Percentiles rank a stretch among this genome's conserved stretches.
These are phyloP conservation scores for Venturia oleaginea DNA, from an alignment of 2,329 filamentous ascomycete genomes.

Conservation along the genomic window DNA sequence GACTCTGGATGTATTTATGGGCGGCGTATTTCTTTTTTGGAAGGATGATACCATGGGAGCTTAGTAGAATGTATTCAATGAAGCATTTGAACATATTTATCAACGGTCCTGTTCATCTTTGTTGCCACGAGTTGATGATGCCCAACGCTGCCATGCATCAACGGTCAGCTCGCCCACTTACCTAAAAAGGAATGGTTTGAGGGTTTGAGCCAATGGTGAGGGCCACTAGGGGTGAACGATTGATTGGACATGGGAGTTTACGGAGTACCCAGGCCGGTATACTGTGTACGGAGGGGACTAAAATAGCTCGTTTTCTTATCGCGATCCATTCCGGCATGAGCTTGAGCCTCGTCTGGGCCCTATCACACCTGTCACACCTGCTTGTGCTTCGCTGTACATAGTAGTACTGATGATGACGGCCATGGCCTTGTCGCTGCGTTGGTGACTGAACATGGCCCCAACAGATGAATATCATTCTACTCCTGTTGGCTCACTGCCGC, in stretches of 20 bases:
- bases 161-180: no score
- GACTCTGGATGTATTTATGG: neutral
- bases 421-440: neutral
- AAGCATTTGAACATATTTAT: neutral
- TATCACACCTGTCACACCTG: no score
- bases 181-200: no score
- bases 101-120: neutral
- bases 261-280: neutral
- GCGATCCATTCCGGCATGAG: neutral
- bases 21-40: neutral
- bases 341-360: neutral
- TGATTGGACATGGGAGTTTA: neutral
- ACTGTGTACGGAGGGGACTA: neutral
- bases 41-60: constrained; percentile 2
- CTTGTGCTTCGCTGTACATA: no score
- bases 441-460: neutral
- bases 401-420: neutral
- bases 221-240: no score
- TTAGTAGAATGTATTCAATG: neutral
- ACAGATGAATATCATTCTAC: neutral
- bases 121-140: neutral
- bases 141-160: neutral
- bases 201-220: no score
- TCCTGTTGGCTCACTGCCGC: neutral
- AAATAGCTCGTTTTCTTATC: neutral